Percentiles rank a stretch among this genome's conserved stretches.
phyloP scores from a whole-genome alignment of 2,329 filamentous ascomycete species.

The Epichloe brachyelytri region DNA sequence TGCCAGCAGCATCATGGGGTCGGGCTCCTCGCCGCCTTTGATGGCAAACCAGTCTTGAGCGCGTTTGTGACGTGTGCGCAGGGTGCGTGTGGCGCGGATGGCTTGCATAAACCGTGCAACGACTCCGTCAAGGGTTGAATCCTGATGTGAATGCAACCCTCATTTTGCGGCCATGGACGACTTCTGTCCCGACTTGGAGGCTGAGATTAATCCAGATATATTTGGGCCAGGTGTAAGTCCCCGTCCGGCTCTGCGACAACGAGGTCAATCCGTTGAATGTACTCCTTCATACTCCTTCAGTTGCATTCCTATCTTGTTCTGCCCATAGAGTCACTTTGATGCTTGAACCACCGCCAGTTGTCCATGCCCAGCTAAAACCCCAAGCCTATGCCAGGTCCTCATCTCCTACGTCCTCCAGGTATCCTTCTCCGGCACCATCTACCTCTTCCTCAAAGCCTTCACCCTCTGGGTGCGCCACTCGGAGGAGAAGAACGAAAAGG shows the following conservation, averaged over 20 bases:
- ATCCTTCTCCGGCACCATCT: conserved; percentile 21
- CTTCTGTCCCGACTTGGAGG: conserved; percentile 23
- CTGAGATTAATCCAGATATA: conserved; percentile 26
- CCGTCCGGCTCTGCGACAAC: too few species aligned
- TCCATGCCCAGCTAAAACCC: too few species aligned
- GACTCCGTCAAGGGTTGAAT: conserved; percentile 15
- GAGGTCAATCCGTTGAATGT: too few species aligned
- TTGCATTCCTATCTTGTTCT: too few species aligned
- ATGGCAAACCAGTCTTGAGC: conserved; percentile 17
- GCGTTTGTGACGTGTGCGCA: conserved; percentile 22
- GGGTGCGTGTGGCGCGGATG: conserved; percentile 22
- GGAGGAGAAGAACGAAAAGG: conserved; percentile 11
- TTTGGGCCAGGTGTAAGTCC: conserved; percentile 24
- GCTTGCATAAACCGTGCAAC: conserved; percentile 19
- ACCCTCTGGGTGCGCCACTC: conserved; percentile 22
- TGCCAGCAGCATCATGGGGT: conserved; percentile 24
- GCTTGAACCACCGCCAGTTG: too few species aligned
- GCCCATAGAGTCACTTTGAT: too few species aligned
- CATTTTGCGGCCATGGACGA: conserved; percentile 21
- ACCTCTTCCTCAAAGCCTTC: conserved; percentile 22
- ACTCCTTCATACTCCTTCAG: too few species aligned
- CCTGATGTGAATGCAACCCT: conserved; percentile 15
- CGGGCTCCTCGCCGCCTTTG: conserved; percentile 18
- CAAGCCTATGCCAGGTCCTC: conserved; percentile 16
- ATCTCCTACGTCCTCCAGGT: conserved; percentile 27